These are phyloP conservation scores for Meredithiella fracta DNA, from an alignment of 2,329 filamentous ascomycete genomes.

Conservation along the genomic window DNA sequence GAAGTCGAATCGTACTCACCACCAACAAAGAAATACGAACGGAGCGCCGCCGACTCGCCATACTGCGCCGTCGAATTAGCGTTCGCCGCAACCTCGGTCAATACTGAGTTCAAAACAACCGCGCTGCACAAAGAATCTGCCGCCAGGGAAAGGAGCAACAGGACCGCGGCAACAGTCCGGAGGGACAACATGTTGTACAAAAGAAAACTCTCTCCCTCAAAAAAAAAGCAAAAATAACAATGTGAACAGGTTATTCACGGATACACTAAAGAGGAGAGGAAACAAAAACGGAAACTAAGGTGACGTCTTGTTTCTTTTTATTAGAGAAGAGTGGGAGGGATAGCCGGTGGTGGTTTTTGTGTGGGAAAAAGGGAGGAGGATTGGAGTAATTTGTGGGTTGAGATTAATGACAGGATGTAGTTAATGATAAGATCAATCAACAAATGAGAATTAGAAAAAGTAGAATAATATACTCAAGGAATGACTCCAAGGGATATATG, in stretches of 20 bases:
- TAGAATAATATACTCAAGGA: too few species aligned
- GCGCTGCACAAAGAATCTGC: conserved; percentile 8
- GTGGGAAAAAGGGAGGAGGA: too few species aligned
- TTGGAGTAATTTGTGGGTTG: too few species aligned
- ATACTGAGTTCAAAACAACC: conserved; percentile 5
- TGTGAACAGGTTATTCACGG: not conserved
- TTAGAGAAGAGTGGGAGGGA: too few species aligned
- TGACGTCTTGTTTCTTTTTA: not conserved
- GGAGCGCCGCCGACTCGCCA: conserved; percentile 17
- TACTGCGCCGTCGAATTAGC: conserved; percentile 12
- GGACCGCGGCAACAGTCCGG: not conserved
- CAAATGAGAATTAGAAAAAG: too few species aligned
- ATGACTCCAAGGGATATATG: too few species aligned
- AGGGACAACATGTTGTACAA: conserved; percentile 7
- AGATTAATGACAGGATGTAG: not conserved
- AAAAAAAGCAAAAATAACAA: not conserved
- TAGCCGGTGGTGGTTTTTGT: too few species aligned
- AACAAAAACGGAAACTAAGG: not conserved
- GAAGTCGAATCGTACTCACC: conserved; percentile 22
- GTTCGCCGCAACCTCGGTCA: conserved; percentile 3
- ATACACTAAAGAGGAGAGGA: not conserved
- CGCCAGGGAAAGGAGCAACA: conserved; percentile 5
- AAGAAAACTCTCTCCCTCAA: not conserved
- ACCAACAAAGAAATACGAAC: conserved; percentile 23
- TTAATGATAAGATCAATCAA: too few species aligned